A percentile compares a stretch with the other conserved stretches of the same genome.
phyloP scores from a whole-genome alignment of 257 asterid species.

The Plantago major region DNA sequence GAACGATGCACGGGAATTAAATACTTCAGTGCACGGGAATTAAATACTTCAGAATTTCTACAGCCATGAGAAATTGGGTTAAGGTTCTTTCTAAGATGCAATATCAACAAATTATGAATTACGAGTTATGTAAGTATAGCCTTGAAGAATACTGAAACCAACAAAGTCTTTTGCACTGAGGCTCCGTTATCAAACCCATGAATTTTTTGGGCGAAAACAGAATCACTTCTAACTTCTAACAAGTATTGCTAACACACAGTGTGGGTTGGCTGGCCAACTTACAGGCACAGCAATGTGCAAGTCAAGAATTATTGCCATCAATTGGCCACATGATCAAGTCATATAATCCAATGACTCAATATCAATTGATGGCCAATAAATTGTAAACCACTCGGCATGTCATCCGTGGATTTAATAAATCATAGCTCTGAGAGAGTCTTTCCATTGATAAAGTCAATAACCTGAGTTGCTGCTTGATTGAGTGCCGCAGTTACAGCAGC shows the following conservation, averaged over 20 bases:
- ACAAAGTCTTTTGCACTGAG: neutral
- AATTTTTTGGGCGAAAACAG: neutral
- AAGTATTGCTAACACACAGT: neutral
- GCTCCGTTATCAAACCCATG: neutral
- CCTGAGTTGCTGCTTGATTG: constrained; percentile 55
- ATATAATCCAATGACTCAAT: neutral
- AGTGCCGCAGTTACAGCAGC: constrained; percentile 87
- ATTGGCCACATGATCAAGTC: neutral
- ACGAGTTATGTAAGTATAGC: neutral
- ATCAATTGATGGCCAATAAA: neutral
- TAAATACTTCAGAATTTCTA: no score
- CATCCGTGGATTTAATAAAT: constrained; percentile 17
- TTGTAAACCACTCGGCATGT: constrained; percentile 7
- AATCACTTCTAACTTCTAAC: constrained; percentile 3
- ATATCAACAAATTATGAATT: neutral
- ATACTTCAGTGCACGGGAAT: no score
- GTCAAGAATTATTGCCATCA: neutral
- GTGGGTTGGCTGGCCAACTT: neutral
- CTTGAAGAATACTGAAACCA: neutral
- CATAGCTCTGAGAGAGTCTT: constrained; percentile 62
- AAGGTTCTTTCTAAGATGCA: neutral
- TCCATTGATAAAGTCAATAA: constrained; percentile 67
- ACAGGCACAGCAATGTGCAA: neutral
- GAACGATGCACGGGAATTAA: no score
- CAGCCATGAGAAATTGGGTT: neutral